These are phyloP conservation scores for Ploettnerulaceae sp. DNA, from an alignment of 2,329 filamentous ascomycete species.

Conservation along the genomic window DNA sequence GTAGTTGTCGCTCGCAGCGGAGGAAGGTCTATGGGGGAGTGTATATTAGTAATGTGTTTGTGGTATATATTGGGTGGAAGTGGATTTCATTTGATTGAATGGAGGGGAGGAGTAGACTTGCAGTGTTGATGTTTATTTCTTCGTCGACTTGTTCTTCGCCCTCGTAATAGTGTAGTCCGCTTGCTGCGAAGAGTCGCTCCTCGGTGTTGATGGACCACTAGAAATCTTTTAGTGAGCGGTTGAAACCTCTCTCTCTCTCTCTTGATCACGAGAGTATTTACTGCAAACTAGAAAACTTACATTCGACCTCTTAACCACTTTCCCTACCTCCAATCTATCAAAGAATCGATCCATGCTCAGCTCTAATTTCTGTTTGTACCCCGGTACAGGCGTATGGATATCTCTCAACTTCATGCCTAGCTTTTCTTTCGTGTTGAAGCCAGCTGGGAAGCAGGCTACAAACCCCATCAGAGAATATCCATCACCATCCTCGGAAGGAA, in stretches of 20 bases:
- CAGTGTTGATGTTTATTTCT: slow-evolving; percentile 43
- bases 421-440: slow-evolving; percentile 53
- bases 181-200: slow-evolving; percentile 37
- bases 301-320: slow-evolving; percentile 51
- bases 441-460: slow-evolving; percentile 50
- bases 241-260: too few relatives aligned
- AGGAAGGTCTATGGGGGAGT: slow-evolving; percentile 38
- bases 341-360: slow-evolving; percentile 60
- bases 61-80: too few relatives aligned
- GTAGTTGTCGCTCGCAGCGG: slow-evolving; percentile 55
- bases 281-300: slow-evolving; percentile 16
- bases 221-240: neutral
- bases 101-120: slow-evolving; percentile 21
- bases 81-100: too few relatives aligned
- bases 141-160: slow-evolving; percentile 34
- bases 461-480: slow-evolving; percentile 53
- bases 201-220: slow-evolving; percentile 43
- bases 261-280: too few relatives aligned
- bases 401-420: slow-evolving; percentile 46
- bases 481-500: slow-evolving; percentile 38
- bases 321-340: slow-evolving; percentile 46
- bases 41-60: neutral
- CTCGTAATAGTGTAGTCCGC: slow-evolving; percentile 40
- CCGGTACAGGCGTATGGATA: slow-evolving; percentile 56
- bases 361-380: slow-evolving; percentile 51